These are phyloP conservation scores for Halophytophthora batemanensis DNA, from an alignment of 352 stramenopile genomes.

Conservation along the genomic window DNA sequence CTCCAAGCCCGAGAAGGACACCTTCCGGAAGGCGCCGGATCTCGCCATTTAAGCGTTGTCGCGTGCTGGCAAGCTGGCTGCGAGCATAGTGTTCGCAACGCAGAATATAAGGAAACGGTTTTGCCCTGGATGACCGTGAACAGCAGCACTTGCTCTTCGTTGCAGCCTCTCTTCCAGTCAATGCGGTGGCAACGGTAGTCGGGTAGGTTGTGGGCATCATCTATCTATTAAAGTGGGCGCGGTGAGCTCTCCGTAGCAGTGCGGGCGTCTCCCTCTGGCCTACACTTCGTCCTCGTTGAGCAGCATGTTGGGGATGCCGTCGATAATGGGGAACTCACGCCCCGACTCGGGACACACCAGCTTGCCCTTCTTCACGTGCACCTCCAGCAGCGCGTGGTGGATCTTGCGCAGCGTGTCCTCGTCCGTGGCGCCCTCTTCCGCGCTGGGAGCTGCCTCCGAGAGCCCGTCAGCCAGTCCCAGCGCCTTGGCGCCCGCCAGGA, in stretches of 20 bases:
- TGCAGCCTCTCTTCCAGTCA: background rate
- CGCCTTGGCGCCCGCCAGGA: slow-evolving; percentile 72
- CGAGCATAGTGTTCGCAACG: too few relatives aligned
- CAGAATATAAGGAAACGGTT: slow-evolving; percentile 26
- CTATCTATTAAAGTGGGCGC: slow-evolving; percentile 26
- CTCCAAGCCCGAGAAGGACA: slow-evolving; percentile 28
- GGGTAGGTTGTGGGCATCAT: slow-evolving; percentile 16
- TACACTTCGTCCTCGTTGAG: slow-evolving; percentile 90
- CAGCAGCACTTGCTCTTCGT: background rate
- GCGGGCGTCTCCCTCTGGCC: background rate
- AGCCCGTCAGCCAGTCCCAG: slow-evolving; percentile 73
- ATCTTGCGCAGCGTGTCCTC: slow-evolving; percentile 84
- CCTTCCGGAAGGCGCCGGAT: slow-evolving; percentile 58
- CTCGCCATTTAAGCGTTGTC: slow-evolving; percentile 50
- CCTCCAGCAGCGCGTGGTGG: slow-evolving; percentile 89
- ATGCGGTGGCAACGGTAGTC: slow-evolving; percentile 1
- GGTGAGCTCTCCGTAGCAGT: background rate
- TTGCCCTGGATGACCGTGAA: slow-evolving; percentile 4
- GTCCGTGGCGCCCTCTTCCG: slow-evolving; percentile 34
- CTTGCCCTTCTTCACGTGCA: slow-evolving; percentile 95
- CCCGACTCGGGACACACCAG: slow-evolving; percentile 96
- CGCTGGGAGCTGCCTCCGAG: slow-evolving; percentile 43
- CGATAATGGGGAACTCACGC: slow-evolving; percentile 94
- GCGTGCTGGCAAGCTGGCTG: background rate
- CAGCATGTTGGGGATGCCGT: slow-evolving; percentile 98